A percentile compares a stretch with the other conserved stretches of the same genome.
These are phyloP conservation scores for Rhinocladiella similis DNA, from an alignment of 2,329 filamentous ascomycete species.

Conservation along the genomic window DNA sequence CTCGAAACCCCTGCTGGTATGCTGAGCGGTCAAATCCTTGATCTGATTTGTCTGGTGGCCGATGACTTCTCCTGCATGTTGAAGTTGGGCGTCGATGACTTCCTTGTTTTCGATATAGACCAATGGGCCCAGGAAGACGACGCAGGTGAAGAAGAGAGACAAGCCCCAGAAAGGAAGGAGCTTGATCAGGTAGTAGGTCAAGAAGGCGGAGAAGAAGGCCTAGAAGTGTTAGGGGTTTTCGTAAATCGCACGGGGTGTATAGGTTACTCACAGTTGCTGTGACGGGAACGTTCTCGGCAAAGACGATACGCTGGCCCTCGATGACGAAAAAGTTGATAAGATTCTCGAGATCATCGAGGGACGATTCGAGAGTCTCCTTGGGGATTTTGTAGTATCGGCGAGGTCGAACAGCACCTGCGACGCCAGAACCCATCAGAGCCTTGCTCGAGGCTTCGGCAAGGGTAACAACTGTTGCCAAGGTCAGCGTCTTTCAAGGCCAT, in stretches of 20 bases:
- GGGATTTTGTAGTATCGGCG: conserved; percentile 66
- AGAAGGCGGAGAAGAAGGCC: conserved; percentile 60
- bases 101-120: conserved; percentile 67
- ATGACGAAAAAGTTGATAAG: conserved; percentile 69
- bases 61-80: conserved; percentile 55
- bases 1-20: conserved; percentile 58
- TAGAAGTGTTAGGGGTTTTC: conserved; percentile 31
- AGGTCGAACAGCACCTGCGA: conserved; percentile 62
- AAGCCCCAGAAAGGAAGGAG: conserved; percentile 66
- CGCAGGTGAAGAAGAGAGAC: conserved; percentile 55
- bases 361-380: conserved; percentile 62
- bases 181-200: conserved; percentile 66
- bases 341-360: conserved; percentile 63
- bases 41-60: conserved; percentile 61
- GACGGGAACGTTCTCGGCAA: conserved; percentile 64
- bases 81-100: conserved; percentile 61
- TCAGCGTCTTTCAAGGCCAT: conserved; percentile 3
- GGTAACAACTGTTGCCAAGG: conserved; percentile 45
- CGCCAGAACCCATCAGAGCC: conserved; percentile 56
- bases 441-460: conserved; percentile 59
- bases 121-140: conserved; percentile 61
- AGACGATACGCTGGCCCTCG: conserved; percentile 66
- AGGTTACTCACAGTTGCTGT: conserved; percentile 56
- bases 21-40: conserved; percentile 60
- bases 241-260: background rate